Evolutionary conservation across 495 filamentous ascomycete species (phyloP).

Genomic region (Hypoxylon fuscum): DNA sequence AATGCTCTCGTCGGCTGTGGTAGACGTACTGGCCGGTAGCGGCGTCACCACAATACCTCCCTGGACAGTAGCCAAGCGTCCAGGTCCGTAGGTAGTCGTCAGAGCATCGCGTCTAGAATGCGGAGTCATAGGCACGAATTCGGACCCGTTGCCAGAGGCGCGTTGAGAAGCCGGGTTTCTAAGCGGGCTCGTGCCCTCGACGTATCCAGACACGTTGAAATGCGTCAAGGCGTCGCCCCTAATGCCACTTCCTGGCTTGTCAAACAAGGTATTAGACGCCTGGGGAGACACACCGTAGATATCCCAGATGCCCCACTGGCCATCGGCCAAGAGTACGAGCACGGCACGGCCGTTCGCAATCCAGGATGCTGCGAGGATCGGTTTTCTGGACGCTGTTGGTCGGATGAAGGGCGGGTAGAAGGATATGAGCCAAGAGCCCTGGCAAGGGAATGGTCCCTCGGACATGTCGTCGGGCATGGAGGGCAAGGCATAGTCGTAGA

Average conservation of each 20-base stretch:
- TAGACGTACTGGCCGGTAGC: conserved; percentile 55
- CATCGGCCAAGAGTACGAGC: conserved; percentile 79
- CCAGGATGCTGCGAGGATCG: conserved; percentile 84
- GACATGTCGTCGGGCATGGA: conserved; percentile 57
- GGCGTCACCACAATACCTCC: conserved; percentile 73
- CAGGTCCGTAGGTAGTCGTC: conserved; percentile 43
- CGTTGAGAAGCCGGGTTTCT: conserved; percentile 52
- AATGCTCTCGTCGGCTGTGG: conserved; percentile 68
- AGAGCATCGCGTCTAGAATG: conserved; percentile 71
- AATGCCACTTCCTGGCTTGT: conserved; percentile 65
- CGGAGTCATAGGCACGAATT: conserved; percentile 85
- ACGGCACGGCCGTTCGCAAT: conserved; percentile 80
- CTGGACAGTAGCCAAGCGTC: conserved; percentile 49
- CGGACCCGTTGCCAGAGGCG: conserved; percentile 38
- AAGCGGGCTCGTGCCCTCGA: conserved; percentile 60
- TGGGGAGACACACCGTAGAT: conserved; percentile 69
- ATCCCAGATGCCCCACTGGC: conserved; percentile 96
- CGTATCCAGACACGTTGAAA: conserved; percentile 75
- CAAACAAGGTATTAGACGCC: conserved; percentile 62
- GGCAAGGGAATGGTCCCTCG: conserved; percentile 57
- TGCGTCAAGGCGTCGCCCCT: conserved; percentile 69
- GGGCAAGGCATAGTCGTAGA: conserved; percentile 63
- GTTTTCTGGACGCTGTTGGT: conserved; percentile 67
- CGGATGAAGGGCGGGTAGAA: conserved; percentile 73
- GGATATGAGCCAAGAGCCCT: conserved; percentile 73